Conservation (phyloP, 2,329 filamentous ascomycete species). For the Alternaria infectoria region DNA sequence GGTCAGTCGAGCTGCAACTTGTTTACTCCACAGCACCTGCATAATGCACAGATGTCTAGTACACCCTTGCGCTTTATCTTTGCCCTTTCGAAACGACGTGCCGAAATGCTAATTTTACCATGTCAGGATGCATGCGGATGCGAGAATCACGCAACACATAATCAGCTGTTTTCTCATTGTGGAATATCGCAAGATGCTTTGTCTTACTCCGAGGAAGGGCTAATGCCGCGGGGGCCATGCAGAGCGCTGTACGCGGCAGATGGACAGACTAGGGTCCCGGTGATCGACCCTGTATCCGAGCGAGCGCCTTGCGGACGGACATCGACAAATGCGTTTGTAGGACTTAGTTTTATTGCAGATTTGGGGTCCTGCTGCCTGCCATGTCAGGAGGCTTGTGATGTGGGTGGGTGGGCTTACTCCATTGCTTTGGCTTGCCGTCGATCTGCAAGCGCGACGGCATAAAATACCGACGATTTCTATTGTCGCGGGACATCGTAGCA, state of each 20-base stretch:
- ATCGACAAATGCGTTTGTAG: neutral
- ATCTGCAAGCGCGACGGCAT: neutral
- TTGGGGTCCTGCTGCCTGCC: conserved; percentile 1
- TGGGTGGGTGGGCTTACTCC: neutral
- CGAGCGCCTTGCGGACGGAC: neutral
- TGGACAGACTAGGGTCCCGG: neutral
- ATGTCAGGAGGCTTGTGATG: neutral
- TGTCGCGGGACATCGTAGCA: neutral
- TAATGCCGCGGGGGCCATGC: neutral
- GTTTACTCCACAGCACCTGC: conserved; percentile 1
- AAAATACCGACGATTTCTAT: neutral
- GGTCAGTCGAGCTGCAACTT: neutral
- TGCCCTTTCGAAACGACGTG: conserved; percentile 2
- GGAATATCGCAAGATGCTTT: neutral
- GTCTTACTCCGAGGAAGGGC: neutral
- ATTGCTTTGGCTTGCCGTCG: neutral
- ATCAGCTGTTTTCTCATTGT: neutral
- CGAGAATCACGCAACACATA: neutral
- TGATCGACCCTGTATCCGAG: neutral
- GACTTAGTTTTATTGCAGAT: neutral
- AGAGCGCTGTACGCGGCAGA: neutral
- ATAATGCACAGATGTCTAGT: neutral
- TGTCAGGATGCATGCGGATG: conserved; percentile 1
- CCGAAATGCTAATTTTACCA: neutral
- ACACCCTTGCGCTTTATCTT: neutral